phyloP scores from a whole-genome alignment of 129 eudicot species.

The Flaveria brownii region DNA sequence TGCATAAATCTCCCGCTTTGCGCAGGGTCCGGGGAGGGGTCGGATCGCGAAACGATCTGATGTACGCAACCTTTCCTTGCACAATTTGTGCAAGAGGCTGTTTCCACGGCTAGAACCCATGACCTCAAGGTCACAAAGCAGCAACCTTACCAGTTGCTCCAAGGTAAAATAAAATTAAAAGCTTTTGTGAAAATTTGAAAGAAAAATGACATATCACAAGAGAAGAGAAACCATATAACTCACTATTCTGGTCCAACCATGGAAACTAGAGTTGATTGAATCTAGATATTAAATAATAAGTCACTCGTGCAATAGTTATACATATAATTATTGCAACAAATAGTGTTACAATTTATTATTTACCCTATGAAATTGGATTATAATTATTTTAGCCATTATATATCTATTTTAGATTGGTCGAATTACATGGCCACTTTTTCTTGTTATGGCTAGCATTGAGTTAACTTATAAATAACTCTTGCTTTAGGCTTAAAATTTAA shows the following conservation, averaged over 20 bases:
- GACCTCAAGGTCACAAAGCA: no score
- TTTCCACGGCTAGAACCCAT: no score
- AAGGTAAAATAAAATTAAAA: not conserved
- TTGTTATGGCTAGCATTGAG: slow-evolving; percentile 7
- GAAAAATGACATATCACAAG: not conserved
- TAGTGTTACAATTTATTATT: not conserved
- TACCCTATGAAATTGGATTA: not conserved
- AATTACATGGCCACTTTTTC: not conserved
- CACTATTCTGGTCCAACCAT: not conserved
- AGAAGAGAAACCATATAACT: slow-evolving; percentile 1
- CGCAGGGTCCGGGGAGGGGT: no score
- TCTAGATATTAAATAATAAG: not conserved
- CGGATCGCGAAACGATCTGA: no score
- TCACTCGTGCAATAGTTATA: not conserved
- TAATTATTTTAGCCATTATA: not conserved
- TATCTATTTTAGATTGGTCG: not conserved
- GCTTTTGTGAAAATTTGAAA: not conserved
- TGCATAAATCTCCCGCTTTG: no score
- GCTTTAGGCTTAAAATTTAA: slow-evolving; percentile 1
- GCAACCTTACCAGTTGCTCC: no score
- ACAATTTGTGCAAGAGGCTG: no score
- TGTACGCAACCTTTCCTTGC: no score
- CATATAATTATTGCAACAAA: not conserved
- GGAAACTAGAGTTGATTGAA: not conserved
- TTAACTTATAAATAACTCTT: not conserved